phyloP scores from a whole-genome alignment of 2,329 filamentous ascomycete genomes.

The Zelopaecilomyces penicillatus region DNA sequence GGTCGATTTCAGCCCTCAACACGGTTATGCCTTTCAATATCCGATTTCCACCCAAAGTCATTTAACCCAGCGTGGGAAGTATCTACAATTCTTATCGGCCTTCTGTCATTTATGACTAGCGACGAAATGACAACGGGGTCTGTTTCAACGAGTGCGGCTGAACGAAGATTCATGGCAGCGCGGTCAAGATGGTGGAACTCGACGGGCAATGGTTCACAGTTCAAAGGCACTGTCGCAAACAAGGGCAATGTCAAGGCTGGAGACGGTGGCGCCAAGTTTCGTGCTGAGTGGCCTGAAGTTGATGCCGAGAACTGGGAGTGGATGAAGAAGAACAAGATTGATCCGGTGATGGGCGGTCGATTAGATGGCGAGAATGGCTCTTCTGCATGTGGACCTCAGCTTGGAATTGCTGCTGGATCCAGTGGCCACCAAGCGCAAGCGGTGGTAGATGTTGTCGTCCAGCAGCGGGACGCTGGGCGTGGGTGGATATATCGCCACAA shows the following conservation, averaged over 20 bases:
- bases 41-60: slow-evolving; percentile 93
- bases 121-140: slow-evolving; percentile 98
- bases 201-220: slow-evolving; percentile 73
- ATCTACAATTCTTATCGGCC: slow-evolving; percentile 86
- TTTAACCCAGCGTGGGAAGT: slow-evolving; percentile 99
- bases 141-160: slow-evolving; percentile 65
- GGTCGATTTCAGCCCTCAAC: slow-evolving; percentile 92
- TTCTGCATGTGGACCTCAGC: slow-evolving; percentile 40
- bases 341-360: slow-evolving; percentile 63
- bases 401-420: slow-evolving; percentile 48
- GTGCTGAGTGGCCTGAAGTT: slow-evolving; percentile 79
- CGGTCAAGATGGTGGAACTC: slow-evolving; percentile 94
- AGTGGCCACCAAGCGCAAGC: slow-evolving; percentile 57
- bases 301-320: slow-evolving; percentile 86
- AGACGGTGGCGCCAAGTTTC: slow-evolving; percentile 87
- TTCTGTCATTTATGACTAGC: slow-evolving; percentile 95
- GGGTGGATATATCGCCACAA: slow-evolving; percentile 79
- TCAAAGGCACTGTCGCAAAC: slow-evolving; percentile 41
- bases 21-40: slow-evolving; percentile 88
- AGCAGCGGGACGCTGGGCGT: slow-evolving; percentile 69
- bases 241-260: slow-evolving; percentile 84
- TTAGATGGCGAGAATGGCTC: slow-evolving; percentile 39
- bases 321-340: slow-evolving; percentile 78
- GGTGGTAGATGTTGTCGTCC: slow-evolving; percentile 68
- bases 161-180: slow-evolving; percentile 69